Evolutionary conservation across 441 rosid genomes (phyloP), one percentile per base, ranked within the genome.

Genomic region (Erodium moschatum): DNA sequence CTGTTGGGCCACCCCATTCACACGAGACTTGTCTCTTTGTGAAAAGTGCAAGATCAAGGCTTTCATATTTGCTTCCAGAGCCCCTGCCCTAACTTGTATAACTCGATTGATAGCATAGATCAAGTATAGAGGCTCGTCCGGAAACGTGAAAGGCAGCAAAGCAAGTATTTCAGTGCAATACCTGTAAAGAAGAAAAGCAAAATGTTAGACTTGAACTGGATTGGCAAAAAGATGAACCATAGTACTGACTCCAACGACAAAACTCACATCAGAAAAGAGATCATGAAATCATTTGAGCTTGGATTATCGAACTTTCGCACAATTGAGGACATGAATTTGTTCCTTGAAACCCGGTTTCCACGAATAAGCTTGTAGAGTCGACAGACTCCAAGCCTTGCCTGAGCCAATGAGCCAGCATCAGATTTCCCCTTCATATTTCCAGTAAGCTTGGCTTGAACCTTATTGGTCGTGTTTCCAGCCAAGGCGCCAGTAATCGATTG

Each of bases 41-140:
- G 85, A 75, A 68, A 89, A 75, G 63, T 82, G 79, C 16, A 82
- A 80, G 73, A 82, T 82, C 65, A 83, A 77, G 40, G 88, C 92
- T 81, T 89, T 96, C 89, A 90, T 73, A 81, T 90, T 90, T 74
- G 98, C 95, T 85, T 96, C 97, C 35, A 90, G 77, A 63, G 96
- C 88, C 63, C 98, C 99, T 63, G 92, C 92, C 73, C 98, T 85
- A 68, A 92, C 93, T 84, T 92, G 99, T 71, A 89, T 81, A 69
- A 96, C 82, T 80, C 97, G 89, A 81, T 92, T 96, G 80, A 92
- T 88, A 27, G 94, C 63, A 73, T 92, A 92, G 64, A 96, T 80
- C 82, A 96, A 80, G 85, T 96, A 90, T 68, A 96, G 94, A 3
- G 99, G 98, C 77, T 92, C 99, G 82, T 96, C 99, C 11, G 95